Percentiles rank a stretch among this genome's conserved stretches.
phyloP scores from a whole-genome alignment of 305 asterid species.

The Fraxinus floribunda region DNA sequence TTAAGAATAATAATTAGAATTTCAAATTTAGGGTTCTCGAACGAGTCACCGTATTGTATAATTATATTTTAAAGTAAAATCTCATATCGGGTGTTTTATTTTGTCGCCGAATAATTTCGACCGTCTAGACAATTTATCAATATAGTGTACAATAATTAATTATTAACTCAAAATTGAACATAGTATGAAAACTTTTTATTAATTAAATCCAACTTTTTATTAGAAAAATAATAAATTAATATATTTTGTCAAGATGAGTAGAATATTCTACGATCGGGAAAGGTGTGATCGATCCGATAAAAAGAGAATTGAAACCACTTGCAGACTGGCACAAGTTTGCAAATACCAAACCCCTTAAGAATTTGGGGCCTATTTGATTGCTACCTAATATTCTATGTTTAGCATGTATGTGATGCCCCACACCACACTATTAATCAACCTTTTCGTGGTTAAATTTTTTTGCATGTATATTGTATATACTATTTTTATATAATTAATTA shows the following conservation, averaged over 20 bases:
- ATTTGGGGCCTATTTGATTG: not conserved
- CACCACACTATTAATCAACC: not conserved
- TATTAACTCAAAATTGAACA: not conserved
- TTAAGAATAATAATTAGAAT: no score
- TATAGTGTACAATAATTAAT: not conserved
- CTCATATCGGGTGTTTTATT: no score
- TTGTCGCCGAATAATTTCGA: not conserved
- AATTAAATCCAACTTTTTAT: not conserved
- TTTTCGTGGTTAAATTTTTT: not conserved
- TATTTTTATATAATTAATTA: not conserved
- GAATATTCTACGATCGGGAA: not conserved
- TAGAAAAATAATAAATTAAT: not conserved
- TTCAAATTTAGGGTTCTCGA: no score
- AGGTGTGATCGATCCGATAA: slow-evolving; percentile 10
- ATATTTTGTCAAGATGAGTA: not conserved
- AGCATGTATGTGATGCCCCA: not conserved
- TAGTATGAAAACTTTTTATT: not conserved
- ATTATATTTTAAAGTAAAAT: no score
- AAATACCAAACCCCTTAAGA: slow-evolving; percentile 1
- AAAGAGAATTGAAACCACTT: slow-evolving; percentile 20
- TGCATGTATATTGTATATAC: not conserved
- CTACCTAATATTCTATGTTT: not conserved
- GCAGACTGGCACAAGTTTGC: slow-evolving; percentile 14
- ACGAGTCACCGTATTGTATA: not conserved
- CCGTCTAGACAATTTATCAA: not conserved